Conservation (phyloP, 306 rosid genomes). For the Casuarina cunninghamiana region DNA sequence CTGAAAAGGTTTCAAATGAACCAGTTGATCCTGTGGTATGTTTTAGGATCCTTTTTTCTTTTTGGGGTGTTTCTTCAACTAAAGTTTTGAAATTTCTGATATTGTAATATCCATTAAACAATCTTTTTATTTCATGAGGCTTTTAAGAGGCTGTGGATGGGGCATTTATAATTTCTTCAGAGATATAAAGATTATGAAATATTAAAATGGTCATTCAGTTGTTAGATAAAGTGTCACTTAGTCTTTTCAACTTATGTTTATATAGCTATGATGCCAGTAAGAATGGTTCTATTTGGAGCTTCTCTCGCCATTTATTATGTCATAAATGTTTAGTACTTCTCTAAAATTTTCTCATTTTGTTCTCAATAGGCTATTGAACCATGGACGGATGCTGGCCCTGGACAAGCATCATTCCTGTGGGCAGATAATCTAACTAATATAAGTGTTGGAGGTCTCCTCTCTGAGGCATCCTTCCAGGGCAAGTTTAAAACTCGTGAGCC, state of each 20-base stretch:
- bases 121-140: conserved; percentile 7
- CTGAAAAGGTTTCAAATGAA: conserved; percentile 37
- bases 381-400: conserved; percentile 30
- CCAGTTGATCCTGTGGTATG: conserved; percentile 39
- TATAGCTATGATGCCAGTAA: neutral
- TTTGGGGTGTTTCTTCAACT: neutral
- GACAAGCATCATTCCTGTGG: conserved; percentile 38
- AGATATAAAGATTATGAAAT: conserved; percentile 4
- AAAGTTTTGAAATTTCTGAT: neutral
- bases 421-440: conserved; percentile 38
- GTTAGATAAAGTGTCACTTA: conserved; percentile 1
- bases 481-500: conserved; percentile 25
- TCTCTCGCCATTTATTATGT: neutral
- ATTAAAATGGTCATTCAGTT: neutral
- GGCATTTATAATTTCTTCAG: conserved; percentile 1
- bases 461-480: conserved; percentile 45
- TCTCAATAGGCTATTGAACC: conserved; percentile 38
- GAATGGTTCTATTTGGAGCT: neutral
- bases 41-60: conserved; percentile 12
- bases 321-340: conserved; percentile 1
- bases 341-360: conserved; percentile 24
- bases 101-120: neutral
- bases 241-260: neutral
- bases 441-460: conserved; percentile 52
- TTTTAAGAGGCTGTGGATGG: conserved; percentile 17